Evolutionary conservation across 2,329 filamentous ascomycete genomes (phyloP).

Genomic region (Colletotrichum simmondsii): DNA sequence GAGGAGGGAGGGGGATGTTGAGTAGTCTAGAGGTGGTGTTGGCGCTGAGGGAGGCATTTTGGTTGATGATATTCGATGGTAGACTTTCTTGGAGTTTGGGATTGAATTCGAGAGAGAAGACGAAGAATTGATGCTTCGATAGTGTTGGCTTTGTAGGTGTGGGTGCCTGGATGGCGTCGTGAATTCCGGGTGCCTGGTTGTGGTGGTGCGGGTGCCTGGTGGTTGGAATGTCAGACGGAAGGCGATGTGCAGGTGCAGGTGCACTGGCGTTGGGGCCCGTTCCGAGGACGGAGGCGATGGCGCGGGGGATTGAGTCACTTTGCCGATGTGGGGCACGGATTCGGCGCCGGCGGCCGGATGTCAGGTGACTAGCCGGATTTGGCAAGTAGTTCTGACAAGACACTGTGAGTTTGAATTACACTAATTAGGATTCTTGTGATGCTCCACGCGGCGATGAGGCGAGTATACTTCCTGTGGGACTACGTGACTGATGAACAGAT

Average conservation of each 20-base stretch:
- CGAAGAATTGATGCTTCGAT: background rate
- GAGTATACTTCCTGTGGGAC: no score
- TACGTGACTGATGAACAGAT: no score
- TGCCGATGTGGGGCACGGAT: conserved; percentile 13
- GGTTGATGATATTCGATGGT: background rate
- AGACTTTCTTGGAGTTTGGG: no score
- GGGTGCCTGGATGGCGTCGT: background rate
- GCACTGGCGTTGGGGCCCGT: background rate
- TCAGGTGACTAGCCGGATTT: background rate
- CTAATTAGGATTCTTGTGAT: background rate
- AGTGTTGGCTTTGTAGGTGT: background rate
- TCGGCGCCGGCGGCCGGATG: conserved; percentile 2
- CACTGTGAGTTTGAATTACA: background rate
- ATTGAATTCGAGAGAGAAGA: background rate
- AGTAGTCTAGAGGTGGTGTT: conserved; percentile 26
- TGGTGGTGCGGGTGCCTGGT: background rate
- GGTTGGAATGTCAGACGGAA: conserved; percentile 21
- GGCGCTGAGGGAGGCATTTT: conserved; percentile 32
- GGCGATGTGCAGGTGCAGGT: background rate
- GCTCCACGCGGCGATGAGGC: background rate
- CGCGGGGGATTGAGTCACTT: background rate
- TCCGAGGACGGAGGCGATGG: conserved; percentile 1
- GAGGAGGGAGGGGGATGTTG: conserved; percentile 14
- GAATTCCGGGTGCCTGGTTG: background rate
- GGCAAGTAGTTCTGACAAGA: background rate